A percentile compares a stretch with the other conserved stretches of the same genome.
These are phyloP conservation scores for Crithidia bombi DNA, from an alignment of 208 protist genomes.

Conservation along the genomic window DNA sequence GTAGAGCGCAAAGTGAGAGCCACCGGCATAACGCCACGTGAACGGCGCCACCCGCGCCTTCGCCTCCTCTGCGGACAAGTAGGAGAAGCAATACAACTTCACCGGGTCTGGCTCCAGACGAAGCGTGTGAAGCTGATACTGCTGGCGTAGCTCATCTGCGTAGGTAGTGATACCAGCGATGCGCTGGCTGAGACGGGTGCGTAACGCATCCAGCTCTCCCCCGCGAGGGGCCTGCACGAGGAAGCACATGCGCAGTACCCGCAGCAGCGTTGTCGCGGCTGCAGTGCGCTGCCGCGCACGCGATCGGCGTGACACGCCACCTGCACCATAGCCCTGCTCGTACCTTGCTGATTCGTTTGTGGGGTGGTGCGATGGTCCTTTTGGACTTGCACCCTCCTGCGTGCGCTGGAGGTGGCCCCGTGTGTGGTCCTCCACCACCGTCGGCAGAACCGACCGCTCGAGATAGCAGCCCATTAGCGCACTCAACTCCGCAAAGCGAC, in stretches of 20 bases:
- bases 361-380: not conserved
- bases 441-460: constrained; percentile 35
- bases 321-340: too few relatives aligned
- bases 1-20: constrained; percentile 67
- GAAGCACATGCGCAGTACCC: constrained; percentile 72
- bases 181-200: constrained; percentile 57
- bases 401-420: not conserved
- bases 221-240: constrained; percentile 51
- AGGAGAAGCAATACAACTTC: constrained; percentile 72
- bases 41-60: constrained; percentile 60
- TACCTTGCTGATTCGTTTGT: not conserved
- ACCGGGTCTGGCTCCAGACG: constrained; percentile 58
- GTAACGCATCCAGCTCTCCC: constrained; percentile 68
- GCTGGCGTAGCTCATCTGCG: constrained; percentile 39
- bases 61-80: constrained; percentile 56
- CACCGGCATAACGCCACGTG: constrained; percentile 72
- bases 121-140: constrained; percentile 55
- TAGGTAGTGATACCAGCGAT: constrained; percentile 64
- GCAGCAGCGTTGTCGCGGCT: constrained; percentile 28
- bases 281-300: not conserved
- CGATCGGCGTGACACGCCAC: not conserved
- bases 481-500: constrained; percentile 44
- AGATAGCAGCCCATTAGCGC: constrained; percentile 45
- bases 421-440: constrained; percentile 30
- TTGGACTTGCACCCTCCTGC: not conserved